Base-by-base conservation (phyloP, 1,139 yeast genomes). In the Kodamaea arcana region DNA sequence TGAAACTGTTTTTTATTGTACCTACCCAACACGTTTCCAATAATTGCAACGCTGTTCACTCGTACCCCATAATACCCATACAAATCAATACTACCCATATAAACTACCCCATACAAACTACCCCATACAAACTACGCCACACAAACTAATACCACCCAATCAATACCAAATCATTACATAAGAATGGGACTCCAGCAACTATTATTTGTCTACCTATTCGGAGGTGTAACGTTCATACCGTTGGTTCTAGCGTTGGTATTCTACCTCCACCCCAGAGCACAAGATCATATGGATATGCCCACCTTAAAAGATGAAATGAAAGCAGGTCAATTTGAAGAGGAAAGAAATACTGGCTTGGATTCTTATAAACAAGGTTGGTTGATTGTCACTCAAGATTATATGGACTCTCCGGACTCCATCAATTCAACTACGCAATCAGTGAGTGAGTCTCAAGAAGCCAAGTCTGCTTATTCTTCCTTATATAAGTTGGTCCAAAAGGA, bases 211-310 rank as follows among this genome's bases (percentile, higher is more conserved):
- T 60, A 61, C 52, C 30, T 86, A 2, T 34, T 84, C 3, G 97
- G 97, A 4, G 96, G 96, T 0, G 29, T 88, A 5, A 85, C 96
- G 0, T 75, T 88, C 43, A 53, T 86, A 14, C 95, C 95, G 1
- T 42, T 80, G 23, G 40, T 75, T 3, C 32, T 75, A 0, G 25
- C 67, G 1, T 46, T 56, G 0, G 46, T 73, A 33, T 50, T 71
- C 37, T 66, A 58, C 37, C 49, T 62, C 40, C 60, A 60, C 48
- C 57, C 80, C 53, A 33, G 50, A 38, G 23, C 32, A 13, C 25
- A 16, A 6, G 9, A 12, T 7, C 15, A 4, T 4, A 12, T 9
- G 4, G 40, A 30, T 20, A 53, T 48, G 4, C 56, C 54, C 18
- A 46, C 49, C n/a, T 50, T 51, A 13, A 60, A 66, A 8, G 29